Evolutionary conservation across 2,329 filamentous ascomycete species (phyloP).

Genomic region (Xylariaceae sp.): DNA sequence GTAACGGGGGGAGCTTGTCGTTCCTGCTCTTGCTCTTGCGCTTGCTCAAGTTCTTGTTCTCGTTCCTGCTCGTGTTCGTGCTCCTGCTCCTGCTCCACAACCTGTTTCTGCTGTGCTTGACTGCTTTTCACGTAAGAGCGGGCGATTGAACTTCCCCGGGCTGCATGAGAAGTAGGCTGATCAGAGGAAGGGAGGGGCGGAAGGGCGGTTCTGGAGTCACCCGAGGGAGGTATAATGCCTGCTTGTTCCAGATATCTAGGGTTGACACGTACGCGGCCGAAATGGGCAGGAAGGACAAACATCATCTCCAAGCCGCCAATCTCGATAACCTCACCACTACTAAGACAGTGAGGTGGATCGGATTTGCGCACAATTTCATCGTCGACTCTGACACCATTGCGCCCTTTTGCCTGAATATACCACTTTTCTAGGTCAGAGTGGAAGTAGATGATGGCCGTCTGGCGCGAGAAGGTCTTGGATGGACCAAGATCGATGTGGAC

Average conservation of each 20-base stretch:
- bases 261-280: constrained; percentile 61
- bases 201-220: constrained; percentile 28
- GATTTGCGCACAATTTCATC: constrained; percentile 65
- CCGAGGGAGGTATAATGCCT: constrained; percentile 35
- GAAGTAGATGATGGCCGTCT: constrained; percentile 71
- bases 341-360: constrained; percentile 56
- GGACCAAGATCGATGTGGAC: constrained; percentile 87
- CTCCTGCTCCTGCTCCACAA: neutral
- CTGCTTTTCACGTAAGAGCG: constrained; percentile 25
- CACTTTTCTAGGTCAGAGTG: constrained; percentile 65
- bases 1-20: constrained; percentile 41
- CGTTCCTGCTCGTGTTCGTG: neutral
- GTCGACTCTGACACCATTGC: constrained; percentile 86
- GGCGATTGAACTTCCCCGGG: constrained; percentile 23
- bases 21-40: neutral
- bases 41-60: neutral
- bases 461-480: constrained; percentile 73
- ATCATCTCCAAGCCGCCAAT: constrained; percentile 96
- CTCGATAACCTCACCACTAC: constrained; percentile 86
- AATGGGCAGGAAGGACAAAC: constrained; percentile 83
- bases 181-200: constrained; percentile 29
- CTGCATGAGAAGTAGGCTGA: constrained; percentile 23
- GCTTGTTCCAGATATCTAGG: constrained; percentile 65
- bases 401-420: constrained; percentile 81
- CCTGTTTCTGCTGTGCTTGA: constrained; percentile 25